phyloP scores from a whole-genome alignment of 2,329 filamentous ascomycete genomes.

The Basipetospora chlamydospora region DNA sequence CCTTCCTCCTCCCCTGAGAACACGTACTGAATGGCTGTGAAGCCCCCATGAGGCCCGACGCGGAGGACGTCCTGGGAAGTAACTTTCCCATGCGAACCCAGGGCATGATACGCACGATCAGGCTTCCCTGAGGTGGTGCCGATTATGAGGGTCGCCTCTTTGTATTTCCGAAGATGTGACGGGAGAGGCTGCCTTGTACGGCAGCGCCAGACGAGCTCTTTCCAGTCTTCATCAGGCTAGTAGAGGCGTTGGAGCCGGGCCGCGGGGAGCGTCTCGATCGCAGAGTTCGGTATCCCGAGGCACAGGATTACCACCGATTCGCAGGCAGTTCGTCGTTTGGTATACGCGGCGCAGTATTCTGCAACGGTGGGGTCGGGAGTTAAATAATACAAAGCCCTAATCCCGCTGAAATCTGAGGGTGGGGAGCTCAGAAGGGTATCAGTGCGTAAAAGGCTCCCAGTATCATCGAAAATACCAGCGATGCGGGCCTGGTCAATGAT shows the following conservation, averaged over 20 bases:
- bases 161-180: conserved; percentile 6
- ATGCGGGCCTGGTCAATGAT: background rate
- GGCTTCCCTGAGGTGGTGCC: conserved; percentile 7
- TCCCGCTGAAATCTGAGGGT: conserved; percentile 7
- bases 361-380: conserved; percentile 8
- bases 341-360: conserved; percentile 8
- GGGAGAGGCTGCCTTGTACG: background rate
- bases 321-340: conserved; percentile 8
- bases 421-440: conserved; percentile 1
- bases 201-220: conserved; percentile 8
- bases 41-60: background rate
- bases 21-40: background rate
- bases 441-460: background rate
- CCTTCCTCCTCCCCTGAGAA: background rate
- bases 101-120: background rate
- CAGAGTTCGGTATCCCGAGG: conserved; percentile 7
- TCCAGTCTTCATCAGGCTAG: conserved; percentile 9
- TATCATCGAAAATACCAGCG: background rate
- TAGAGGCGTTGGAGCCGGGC: conserved; percentile 4
- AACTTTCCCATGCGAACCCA: background rate
- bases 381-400: conserved; percentile 6
- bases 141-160: conserved; percentile 7
- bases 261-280: conserved; percentile 4
- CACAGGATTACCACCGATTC: conserved; percentile 8
- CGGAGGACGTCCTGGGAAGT: background rate